These are phyloP conservation scores for Orychophragmus violaceus DNA, from an alignment of 345 rosid genomes.

Conservation along the genomic window DNA sequence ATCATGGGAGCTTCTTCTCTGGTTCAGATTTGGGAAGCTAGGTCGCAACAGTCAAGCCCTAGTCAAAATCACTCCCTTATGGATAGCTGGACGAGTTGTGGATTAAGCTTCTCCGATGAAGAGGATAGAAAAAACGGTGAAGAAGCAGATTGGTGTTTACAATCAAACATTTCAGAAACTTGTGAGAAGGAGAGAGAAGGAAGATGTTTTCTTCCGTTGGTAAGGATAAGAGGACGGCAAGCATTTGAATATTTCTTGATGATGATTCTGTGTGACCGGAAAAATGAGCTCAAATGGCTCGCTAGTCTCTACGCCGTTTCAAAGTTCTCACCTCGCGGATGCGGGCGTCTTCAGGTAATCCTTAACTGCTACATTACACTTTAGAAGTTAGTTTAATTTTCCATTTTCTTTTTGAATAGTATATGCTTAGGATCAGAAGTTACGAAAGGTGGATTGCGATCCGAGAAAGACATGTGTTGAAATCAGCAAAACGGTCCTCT, in stretches of 20 bases:
- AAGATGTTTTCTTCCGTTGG: constrained; percentile 25
- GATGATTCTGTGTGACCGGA: constrained; percentile 44
- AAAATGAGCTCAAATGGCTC: constrained; percentile 39
- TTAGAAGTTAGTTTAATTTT: not conserved
- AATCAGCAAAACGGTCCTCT: constrained; percentile 6
- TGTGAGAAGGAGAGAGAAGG: constrained; percentile 43
- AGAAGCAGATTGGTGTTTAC: constrained; percentile 32
- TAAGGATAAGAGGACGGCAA: constrained; percentile 55
- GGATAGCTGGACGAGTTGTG: not conserved
- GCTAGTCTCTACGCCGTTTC: constrained; percentile 42
- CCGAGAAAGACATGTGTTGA: constrained; percentile 32
- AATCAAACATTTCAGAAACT: constrained; percentile 21
- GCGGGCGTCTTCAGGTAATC: constrained; percentile 68
- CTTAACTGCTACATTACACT: not conserved
- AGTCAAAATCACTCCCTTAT: constrained; percentile 11
- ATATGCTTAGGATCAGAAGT: constrained; percentile 48
- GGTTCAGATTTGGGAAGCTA: constrained; percentile 82
- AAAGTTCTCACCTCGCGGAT: constrained; percentile 53
- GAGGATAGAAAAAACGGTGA: not conserved
- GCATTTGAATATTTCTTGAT: constrained; percentile 49
- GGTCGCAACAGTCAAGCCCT: constrained; percentile 36
- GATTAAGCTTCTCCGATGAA: not conserved
- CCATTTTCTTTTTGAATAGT: constrained; percentile 11
- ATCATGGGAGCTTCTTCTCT: constrained; percentile 64
- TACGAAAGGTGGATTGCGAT: constrained; percentile 40